These are phyloP conservation scores for Clavispora phyllophila DNA, from an alignment of 805 yeast species.

Conservation along the genomic window DNA sequence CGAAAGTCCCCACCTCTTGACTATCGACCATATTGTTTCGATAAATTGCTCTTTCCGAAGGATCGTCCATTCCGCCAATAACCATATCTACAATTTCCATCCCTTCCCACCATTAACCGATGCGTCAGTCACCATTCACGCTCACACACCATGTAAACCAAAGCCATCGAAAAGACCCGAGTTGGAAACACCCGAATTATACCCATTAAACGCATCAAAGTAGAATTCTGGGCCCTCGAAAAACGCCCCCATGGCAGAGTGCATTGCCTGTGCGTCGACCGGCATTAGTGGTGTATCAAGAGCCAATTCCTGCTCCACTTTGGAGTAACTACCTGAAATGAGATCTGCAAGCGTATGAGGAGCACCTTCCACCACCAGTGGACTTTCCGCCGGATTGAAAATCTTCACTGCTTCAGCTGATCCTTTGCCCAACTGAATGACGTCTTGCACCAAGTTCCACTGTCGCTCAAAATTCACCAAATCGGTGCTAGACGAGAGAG, in stretches of 20 bases:
- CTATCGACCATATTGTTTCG: too few relatives aligned
- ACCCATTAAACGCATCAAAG: constrained; percentile 4
- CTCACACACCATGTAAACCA: too few relatives aligned
- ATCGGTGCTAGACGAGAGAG: neutral
- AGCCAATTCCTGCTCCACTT: neutral
- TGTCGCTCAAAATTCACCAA: neutral
- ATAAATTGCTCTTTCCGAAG: too few relatives aligned
- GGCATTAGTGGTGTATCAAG: neutral
- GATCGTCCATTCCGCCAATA: too few relatives aligned
- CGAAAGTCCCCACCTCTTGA: too few relatives aligned
- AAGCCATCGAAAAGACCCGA: neutral
- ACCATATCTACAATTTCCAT: too few relatives aligned
- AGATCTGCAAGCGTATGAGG: neutral
- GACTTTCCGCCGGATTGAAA: constrained; percentile 8
- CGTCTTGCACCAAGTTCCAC: constrained; percentile 7
- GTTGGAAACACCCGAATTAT: neutral
- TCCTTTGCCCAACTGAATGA: constrained; percentile 6
- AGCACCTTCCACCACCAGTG: constrained; percentile 3
- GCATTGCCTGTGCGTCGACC: neutral
- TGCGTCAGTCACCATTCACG: too few relatives aligned
- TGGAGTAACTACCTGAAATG: neutral
- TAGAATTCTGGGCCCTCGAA: constrained; percentile 9
- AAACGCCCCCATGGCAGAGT: constrained; percentile 8
- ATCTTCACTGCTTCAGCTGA: neutral
- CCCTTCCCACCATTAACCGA: neutral